Conservation (phyloP, 257 asterid species). For the Fraxinus anomala region DNA sequence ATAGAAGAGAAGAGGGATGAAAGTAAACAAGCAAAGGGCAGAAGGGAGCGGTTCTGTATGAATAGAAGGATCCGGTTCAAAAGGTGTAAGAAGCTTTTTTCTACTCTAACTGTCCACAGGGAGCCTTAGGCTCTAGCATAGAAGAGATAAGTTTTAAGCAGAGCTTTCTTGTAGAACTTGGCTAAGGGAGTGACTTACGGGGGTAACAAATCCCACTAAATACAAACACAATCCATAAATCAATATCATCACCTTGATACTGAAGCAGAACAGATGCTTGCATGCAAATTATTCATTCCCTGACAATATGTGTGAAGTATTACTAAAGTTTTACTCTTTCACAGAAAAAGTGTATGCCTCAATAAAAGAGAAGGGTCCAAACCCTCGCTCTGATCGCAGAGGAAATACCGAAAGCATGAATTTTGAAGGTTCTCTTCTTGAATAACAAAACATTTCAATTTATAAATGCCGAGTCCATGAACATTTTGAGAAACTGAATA, state of each 20-base stretch:
- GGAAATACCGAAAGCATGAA: constrained; percentile 11
- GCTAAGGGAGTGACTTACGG: background rate
- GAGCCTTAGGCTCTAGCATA: too few relatives aligned
- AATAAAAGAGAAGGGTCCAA: constrained; percentile 10
- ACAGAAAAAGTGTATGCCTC: constrained; percentile 14
- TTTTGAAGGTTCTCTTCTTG: constrained; percentile 17
- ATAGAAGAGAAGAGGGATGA: constrained; percentile 10
- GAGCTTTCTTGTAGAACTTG: background rate
- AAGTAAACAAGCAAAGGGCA: too few relatives aligned
- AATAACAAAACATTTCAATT: constrained; percentile 10
- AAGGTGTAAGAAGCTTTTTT: too few relatives aligned
- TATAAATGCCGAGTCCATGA: constrained; percentile 3
- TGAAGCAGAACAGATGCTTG: background rate
- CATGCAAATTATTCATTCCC: constrained; percentile 1
- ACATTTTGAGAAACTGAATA: constrained; percentile 7
- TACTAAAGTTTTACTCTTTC: background rate
- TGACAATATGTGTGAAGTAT: background rate
- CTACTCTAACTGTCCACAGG: too few relatives aligned
- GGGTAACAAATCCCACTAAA: background rate
- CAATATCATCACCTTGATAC: background rate
- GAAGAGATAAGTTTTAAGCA: background rate
- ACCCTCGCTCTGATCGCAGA: constrained; percentile 11
- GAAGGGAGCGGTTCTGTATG: too few relatives aligned
- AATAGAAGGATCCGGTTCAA: too few relatives aligned
- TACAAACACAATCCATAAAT: background rate